phyloP scores from a whole-genome alignment of 2,329 filamentous ascomycete genomes.

The Aspergillus ustus region DNA sequence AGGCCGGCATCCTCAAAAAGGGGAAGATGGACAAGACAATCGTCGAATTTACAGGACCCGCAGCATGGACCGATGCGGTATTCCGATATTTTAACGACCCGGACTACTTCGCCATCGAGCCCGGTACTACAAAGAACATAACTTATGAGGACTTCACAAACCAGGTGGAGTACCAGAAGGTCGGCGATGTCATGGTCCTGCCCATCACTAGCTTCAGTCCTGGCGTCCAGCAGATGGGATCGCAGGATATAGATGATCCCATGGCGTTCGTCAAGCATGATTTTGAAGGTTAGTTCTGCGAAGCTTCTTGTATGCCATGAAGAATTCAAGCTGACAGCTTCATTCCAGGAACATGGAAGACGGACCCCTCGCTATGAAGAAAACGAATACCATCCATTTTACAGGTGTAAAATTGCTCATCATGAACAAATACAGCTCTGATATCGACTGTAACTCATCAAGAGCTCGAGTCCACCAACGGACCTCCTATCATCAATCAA shows the following conservation, averaged over 20 bases:
- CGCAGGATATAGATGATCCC: constrained; percentile 83
- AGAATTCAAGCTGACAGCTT: constrained; percentile 19
- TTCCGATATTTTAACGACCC: constrained; percentile 94
- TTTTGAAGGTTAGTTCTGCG: constrained; percentile 73
- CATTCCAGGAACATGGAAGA: constrained; percentile 43
- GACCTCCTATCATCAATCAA: no score
- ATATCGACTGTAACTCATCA: no score
- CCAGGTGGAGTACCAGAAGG: constrained; percentile 79
- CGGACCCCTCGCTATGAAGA: constrained; percentile 37
- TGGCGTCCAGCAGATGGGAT: constrained; percentile 90
- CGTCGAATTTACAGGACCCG: constrained; percentile 92
- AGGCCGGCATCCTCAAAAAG: constrained; percentile 64
- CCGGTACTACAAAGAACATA: constrained; percentile 70
- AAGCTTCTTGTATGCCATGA: not conserved
- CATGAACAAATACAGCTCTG: no score
- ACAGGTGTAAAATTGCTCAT: no score
- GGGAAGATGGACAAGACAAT: constrained; percentile 72
- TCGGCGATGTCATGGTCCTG: constrained; percentile 90
- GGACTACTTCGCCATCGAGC: constrained; percentile 79
- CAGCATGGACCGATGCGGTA: constrained; percentile 89
- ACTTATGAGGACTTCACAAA: constrained; percentile 88
- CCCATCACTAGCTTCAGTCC: constrained; percentile 98
- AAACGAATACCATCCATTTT: not conserved
- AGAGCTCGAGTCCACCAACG: no score
- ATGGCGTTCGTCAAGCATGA: constrained; percentile 98